Conservation (phyloP, 108 stramenopile genomes). For the Mayamaea pseudoterrestris region DNA sequence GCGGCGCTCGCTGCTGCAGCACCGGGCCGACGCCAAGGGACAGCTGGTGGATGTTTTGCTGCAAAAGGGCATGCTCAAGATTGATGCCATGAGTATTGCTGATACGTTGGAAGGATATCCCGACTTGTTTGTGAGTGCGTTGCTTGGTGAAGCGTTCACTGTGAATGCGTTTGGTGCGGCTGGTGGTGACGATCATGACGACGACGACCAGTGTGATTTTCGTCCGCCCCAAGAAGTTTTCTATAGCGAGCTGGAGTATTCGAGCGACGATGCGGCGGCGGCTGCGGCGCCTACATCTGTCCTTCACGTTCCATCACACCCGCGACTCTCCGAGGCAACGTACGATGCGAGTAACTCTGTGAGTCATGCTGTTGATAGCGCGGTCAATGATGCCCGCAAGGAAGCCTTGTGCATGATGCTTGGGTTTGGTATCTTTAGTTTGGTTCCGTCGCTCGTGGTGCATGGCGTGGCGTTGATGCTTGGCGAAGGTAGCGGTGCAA, state of each 20-base stretch:
- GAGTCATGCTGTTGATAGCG: constrained; percentile 15
- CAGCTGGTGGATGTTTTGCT: constrained; percentile 55
- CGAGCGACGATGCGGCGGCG: constrained; percentile 18
- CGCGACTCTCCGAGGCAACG: no score
- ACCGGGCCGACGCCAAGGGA: constrained; percentile 48
- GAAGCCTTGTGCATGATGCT: constrained; percentile 69
- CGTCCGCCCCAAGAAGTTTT: constrained; percentile 10
- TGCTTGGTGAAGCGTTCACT: constrained; percentile 44
- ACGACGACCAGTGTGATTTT: constrained; percentile 6
- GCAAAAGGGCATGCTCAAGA: constrained; percentile 58
- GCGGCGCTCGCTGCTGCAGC: constrained; percentile 20
- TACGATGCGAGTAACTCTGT: no score
- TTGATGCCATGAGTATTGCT: constrained; percentile 78
- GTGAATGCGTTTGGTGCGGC: constrained; percentile 13
- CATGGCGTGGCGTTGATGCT: constrained; percentile 13
- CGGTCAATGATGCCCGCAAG: constrained; percentile 32
- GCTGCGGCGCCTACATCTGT: no score
- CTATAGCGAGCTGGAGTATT: background rate
- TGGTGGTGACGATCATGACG: constrained; percentile 4
- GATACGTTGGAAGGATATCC: constrained; percentile 79
- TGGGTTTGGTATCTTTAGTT: constrained; percentile 47
- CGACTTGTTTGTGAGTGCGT: constrained; percentile 56
- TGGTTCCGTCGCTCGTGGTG: constrained; percentile 45
- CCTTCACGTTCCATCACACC: no score
- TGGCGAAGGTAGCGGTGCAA: background rate